Base-by-base conservation (phyloP, 345 rosid genomes). In the Melaleuca alternifolia region DNA sequence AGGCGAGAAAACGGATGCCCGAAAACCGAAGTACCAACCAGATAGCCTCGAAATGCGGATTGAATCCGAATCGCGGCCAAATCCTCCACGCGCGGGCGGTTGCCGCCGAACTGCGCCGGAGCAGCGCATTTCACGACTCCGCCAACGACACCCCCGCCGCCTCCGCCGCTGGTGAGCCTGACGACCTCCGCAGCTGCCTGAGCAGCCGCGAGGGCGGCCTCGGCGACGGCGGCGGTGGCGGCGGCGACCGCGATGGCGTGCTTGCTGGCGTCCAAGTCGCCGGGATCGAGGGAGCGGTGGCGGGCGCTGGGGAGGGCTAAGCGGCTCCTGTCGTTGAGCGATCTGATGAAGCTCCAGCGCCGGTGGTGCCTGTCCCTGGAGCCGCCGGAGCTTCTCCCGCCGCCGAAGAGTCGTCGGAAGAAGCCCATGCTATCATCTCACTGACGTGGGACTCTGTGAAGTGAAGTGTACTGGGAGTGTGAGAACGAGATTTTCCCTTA, bases 141-240 rank as follows among this genome's bases (percentile, higher is more conserved):
- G 56, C 87, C 87, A 21, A 6, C 54, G 20, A 84, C 71, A 3
- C 85, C 86, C 0, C 93, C 88, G 5, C 88, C 91, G 41, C 89
- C 90, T 26, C 87, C 91, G 6, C 92, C 90, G 28, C 93, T 91
- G 6, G 99, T 98, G 57, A 98, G 93, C 85, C 98, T 91, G 26
- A 96, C 99, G 2, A 96, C 99, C 89, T 98, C 98, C 0, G 99
- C 98, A 10, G 99, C 99, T 1, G 99, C 99, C 84, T 94, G 96
- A 18, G 98, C 99, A 5, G 99, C 98, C 1, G 96, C 95, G 7
- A 96, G 93, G 2, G 99, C 99, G 0, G 98, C 98, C 88, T 96
- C 96, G 16, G 98, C 98, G 6, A 93, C 99, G 0, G 95, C 98
- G 6, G 98, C 96, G 5, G 97, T 95, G 71, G 99, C 99, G 3